Evolutionary conservation across 2,329 filamentous ascomycete genomes (phyloP), one percentile per base, ranked within the genome.

Genomic region (Ophiosphaerella narmari): DNA sequence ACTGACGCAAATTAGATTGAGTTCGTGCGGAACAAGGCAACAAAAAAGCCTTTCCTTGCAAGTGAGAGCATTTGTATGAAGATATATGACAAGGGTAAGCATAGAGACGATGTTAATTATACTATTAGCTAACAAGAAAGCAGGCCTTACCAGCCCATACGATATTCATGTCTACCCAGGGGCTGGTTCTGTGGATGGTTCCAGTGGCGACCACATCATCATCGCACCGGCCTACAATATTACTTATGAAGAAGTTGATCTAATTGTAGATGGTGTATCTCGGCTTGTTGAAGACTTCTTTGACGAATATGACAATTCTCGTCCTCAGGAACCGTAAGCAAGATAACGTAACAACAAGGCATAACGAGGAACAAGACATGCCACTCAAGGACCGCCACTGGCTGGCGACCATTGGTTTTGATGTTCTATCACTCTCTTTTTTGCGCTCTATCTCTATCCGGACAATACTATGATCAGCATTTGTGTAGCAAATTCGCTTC

Each of bases 211-310:
- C 62, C 86, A 90, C 67, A 75, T 90, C 32, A 77, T 91, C 23
- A 62, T 92, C 9, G 82, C 87, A 1, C 89, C 89, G 5, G 80
- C 88, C 1, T 90, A 85, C 71, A 90, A 82, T 38, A 77, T 86
- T 18, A 84, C 79, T 1, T 71, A 73, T 37, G 75, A 76, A 7
- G 83, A 88, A 16, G 74, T 89, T 43, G 76, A 82, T 12, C 63
- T 74, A 21, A 82, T 88, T 45, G 83, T 83, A 2, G 73, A 79
- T 14, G 77, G 73, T 0, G 74, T 84, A 2, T 71, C 68, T 4
- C 72, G 65, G n/a, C 78, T 87, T 14, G 70, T 89, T 18, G 66
- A 75, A 12, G 80, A 82, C 14, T 79, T 73, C 59, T 79, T 79
- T 45, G 52, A 50, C 3, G 48, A 56, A 2, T 43, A 57, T 13